A percentile compares a stretch with the other conserved stretches of the same genome.
Conservation (phyloP, 2,329 filamentous ascomycete species). For the Boeremia lycopersici region DNA sequence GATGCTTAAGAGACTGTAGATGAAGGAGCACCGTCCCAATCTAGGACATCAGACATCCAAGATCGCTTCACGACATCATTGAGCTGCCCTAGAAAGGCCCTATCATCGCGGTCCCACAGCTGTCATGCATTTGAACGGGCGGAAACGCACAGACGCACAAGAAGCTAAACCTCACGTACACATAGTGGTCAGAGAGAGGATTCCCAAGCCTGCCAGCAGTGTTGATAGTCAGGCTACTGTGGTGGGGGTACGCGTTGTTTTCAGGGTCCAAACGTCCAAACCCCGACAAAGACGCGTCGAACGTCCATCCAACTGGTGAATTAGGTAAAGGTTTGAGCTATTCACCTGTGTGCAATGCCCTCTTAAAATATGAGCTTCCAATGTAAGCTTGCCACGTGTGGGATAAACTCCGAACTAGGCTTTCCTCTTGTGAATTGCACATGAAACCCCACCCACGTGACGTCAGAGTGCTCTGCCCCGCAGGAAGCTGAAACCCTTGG, state of each 20-base stretch:
- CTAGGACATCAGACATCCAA: too few relatives aligned
- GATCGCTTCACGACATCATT: too few relatives aligned
- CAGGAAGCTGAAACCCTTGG: slow-evolving; percentile 16
- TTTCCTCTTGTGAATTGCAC: neutral
- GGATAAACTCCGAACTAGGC: neutral
- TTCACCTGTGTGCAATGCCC: too few relatives aligned
- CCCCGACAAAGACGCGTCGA: slow-evolving; percentile 1
- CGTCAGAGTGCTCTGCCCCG: slow-evolving; percentile 15
- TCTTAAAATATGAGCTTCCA: too few relatives aligned
- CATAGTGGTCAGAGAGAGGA: neutral
- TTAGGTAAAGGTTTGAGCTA: neutral
- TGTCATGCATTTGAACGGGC: too few relatives aligned
- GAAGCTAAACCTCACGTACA: too few relatives aligned
- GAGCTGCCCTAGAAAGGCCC: too few relatives aligned
- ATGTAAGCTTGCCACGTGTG: neutral
- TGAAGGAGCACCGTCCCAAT: too few relatives aligned
- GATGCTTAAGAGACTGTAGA: too few relatives aligned
- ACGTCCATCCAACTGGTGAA: neutral
- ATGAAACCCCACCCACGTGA: slow-evolving; percentile 17
- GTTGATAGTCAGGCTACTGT: neutral
- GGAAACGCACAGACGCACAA: too few relatives aligned
- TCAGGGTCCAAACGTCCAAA: slow-evolving; percentile 5
- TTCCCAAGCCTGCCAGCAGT: neutral
- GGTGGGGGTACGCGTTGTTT: neutral
- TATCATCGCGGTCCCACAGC: too few relatives aligned